Percentiles rank a stretch among this genome's conserved stretches.
These are phyloP conservation scores for Pythium rhizo-oryzae DNA, from an alignment of 352 stramenopile species.

Conservation along the genomic window DNA sequence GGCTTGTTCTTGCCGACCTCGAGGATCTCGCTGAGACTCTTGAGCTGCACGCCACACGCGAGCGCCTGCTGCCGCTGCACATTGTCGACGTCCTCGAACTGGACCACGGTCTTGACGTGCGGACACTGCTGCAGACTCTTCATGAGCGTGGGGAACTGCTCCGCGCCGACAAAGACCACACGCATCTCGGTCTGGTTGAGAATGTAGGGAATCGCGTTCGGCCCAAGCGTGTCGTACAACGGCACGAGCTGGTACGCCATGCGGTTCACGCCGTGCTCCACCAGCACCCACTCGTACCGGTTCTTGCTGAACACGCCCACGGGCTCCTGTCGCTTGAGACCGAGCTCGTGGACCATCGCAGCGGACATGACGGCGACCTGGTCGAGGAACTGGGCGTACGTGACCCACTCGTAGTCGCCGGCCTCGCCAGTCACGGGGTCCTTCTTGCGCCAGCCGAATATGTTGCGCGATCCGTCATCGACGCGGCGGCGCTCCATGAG, in stretches of 20 bases:
- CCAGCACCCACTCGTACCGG: too few relatives aligned
- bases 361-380: slow-evolving; percentile 45
- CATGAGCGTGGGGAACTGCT: slow-evolving; percentile 61
- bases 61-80: slow-evolving; percentile 33
- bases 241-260: too few relatives aligned
- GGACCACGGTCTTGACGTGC: slow-evolving; percentile 52
- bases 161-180: slow-evolving; percentile 62
- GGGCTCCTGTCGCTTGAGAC: slow-evolving; percentile 44
- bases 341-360: slow-evolving; percentile 40
- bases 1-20: slow-evolving; percentile 43
- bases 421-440: too few relatives aligned
- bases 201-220: slow-evolving; percentile 68
- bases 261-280: too few relatives aligned
- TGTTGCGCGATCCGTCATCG: too few relatives aligned
- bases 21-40: slow-evolving; percentile 48
- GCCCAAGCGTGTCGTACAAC: too few relatives aligned
- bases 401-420: too few relatives aligned
- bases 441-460: too few relatives aligned
- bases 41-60: slow-evolving; percentile 41
- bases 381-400: slow-evolving; percentile 55
- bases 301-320: too few relatives aligned
- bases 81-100: slow-evolving; percentile 51
- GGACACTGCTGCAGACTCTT: slow-evolving; percentile 44
- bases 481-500: too few relatives aligned
- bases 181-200: slow-evolving; percentile 78